phyloP scores from a whole-genome alignment of 1,139 yeast genomes.

The Diutina mesorugosa region DNA sequence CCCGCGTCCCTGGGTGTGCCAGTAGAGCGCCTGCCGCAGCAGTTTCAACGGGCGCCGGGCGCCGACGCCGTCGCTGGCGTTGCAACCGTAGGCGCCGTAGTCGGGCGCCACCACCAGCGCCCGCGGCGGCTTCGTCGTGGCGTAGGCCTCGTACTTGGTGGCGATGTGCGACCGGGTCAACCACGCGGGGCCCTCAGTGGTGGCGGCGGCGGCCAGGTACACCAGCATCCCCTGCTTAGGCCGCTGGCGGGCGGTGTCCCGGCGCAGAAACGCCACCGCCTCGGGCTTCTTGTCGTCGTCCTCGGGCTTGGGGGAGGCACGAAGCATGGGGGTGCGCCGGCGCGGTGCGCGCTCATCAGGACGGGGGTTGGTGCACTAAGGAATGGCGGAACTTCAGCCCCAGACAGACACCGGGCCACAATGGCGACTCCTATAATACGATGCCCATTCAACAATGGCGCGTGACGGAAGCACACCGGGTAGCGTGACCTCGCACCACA shows the following conservation, averaged over 20 bases:
- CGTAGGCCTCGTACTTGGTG: conserved; percentile 1
- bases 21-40: background rate
- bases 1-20: background rate
- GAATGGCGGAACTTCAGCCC: background rate
- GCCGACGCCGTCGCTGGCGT: background rate
- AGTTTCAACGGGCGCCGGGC: background rate
- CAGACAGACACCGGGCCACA: background rate
- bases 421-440: too few species aligned
- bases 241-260: conserved; percentile 1
- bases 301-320: background rate
- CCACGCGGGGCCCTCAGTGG: background rate
- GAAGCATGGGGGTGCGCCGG: background rate
- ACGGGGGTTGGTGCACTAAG: background rate
- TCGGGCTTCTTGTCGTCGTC: background rate
- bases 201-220: background rate
- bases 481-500: too few species aligned
- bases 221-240: background rate
- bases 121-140: background rate
- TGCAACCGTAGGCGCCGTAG: background rate
- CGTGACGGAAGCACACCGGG: too few species aligned
- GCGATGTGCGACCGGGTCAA: background rate
- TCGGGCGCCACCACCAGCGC: background rate
- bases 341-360: background rate
- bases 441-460: too few species aligned
- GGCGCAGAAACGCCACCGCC: background rate